phyloP scores from a whole-genome alignment of 2,329 filamentous ascomycete genomes.

The Sphaerulina populicola region DNA sequence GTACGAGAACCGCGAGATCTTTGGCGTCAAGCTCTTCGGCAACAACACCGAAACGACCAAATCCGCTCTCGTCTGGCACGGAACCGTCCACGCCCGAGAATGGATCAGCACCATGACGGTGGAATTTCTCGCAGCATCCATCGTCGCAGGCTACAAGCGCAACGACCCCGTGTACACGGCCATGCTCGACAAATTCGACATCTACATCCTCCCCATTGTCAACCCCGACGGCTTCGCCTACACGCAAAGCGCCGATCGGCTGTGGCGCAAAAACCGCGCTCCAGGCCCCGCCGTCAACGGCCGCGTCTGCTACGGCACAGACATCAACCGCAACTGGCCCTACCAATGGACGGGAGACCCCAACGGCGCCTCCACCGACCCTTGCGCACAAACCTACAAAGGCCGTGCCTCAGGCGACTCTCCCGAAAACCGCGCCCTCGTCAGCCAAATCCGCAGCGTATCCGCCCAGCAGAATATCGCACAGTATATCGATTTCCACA shows the following conservation, averaged over 20 bases:
- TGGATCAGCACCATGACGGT: slow-evolving; percentile 26
- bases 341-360: slow-evolving; percentile 41
- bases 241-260: slow-evolving; percentile 48
- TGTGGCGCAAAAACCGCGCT: slow-evolving; percentile 57
- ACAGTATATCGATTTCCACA: slow-evolving; percentile 58
- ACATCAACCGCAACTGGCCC: slow-evolving; percentile 54
- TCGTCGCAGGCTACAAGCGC: slow-evolving; percentile 21
- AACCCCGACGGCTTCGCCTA: slow-evolving; percentile 48
- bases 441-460: slow-evolving; percentile 41
- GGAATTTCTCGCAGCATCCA: slow-evolving; percentile 24
- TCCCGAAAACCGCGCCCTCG: slow-evolving; percentile 47
- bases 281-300: slow-evolving; percentile 20
- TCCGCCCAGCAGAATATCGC: slow-evolving; percentile 45
- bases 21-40: slow-evolving; percentile 22
- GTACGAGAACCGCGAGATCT: slow-evolving; percentile 21
- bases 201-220: slow-evolving; percentile 23
- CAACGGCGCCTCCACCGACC: slow-evolving; percentile 44
- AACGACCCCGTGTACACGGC: slow-evolving; percentile 14
- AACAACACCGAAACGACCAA: slow-evolving; percentile 17
- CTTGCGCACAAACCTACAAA: slow-evolving; percentile 45
- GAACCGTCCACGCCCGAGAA: slow-evolving; percentile 22
- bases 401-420: slow-evolving; percentile 37
- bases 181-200: slow-evolving; percentile 20
- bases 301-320: slow-evolving; percentile 43
- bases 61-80: slow-evolving; percentile 22